Evolutionary conservation across 2,329 filamentous ascomycete genomes (phyloP), one percentile per base, ranked within the genome.

Genomic region (Plectosphaerella sp.): DNA sequence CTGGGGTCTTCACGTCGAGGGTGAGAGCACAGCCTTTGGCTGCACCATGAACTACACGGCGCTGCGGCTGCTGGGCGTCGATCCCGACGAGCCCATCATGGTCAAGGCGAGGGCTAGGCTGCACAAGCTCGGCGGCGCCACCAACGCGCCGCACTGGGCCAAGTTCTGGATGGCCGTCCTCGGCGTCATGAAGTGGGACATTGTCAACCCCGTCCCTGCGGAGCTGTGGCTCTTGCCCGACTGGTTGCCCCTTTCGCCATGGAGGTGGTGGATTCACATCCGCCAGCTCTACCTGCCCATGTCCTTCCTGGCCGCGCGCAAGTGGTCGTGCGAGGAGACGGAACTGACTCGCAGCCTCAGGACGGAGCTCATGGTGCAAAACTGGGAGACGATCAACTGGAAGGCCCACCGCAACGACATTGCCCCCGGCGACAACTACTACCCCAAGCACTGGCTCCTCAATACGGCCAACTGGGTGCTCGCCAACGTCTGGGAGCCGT

Each of bases 251-350:
- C 80, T 96, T 63, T 85, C 91, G 5, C 93, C 93, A 0, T 96
- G 91, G 91, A 78, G 91, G 59, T 97, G 93, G 92, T 97, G 92
- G 93, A 89, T 97, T 62, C 94, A 99, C 62, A 97, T 97, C 69
- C 90, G 94, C n/a, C 85, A 89, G 70, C 92, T 99, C n/a, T 96
- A 93, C 63, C 68, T 96, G 47, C 88, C 92, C 5, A 97, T 97
- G 91, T 85, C 88, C 1, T 97, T 88, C 64, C 70, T 97, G 42
- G 96, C 88, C 75, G 96, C 91, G 0, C 91, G 88, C 73, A 79
- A 79, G 57, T 97, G 90, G 84, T 80, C 78, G 25, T 88, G 87
- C 58, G 88, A 90, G 15, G 78, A 88, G 59, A 93, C 89, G 41
- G 82, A 87, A 4, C 67, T 96, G 2, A 89, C 88, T 49, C 80